Evolutionary conservation across 225 moss, liverwort and hornwort genomes (phyloP), one percentile per base, ranked within the genome.

Genomic region (Polytrichum commune): DNA sequence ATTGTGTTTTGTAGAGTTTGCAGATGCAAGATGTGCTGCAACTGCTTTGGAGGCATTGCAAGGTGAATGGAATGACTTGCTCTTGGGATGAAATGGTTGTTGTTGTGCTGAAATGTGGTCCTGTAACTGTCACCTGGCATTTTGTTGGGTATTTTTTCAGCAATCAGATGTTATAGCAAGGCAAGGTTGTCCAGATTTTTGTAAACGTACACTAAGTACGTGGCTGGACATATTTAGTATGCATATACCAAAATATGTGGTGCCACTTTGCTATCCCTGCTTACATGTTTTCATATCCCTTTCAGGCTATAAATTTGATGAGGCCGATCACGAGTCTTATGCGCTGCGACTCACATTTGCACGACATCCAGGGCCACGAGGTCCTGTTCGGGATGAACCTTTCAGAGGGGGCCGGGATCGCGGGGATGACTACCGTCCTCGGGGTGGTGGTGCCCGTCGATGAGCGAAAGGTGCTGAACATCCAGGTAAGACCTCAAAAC

Each of bases 221-320:
- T 46, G 46, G 46, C 46, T 46, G 46, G 46, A 46, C 13, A 46
- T 46, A 46, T 46, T 46, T 3, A 3, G 13, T 46, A 3, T 46
- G 46, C 13, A 13, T 46, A 13, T 3, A 46, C 13, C 38, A 38
- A 10, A 38, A 2, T 38, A 9, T 38, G 10, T 38, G 10, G 38
- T 38, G 13, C 38, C 46, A 46, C 13, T 46, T 46, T 46, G 4
- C 46, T 46, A 4, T 46, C 32, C 35, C 53, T 35, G 1, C 32
- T 66, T 16, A 33, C 24, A 5, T 25, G 46, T 46, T 16, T 46
- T 3, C 3, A 3, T 3, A 3, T 46, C 19, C 72, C 54, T 77
- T 81, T 29, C 97, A 98, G 97, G 97, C 19, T 98, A 98, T 80
- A 98, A 98, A 81, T 98, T 98, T 33, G 97, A 98, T 72, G 97